phyloP scores from a whole-genome alignment of 345 rosid genomes.

The Brassica carinata region DNA sequence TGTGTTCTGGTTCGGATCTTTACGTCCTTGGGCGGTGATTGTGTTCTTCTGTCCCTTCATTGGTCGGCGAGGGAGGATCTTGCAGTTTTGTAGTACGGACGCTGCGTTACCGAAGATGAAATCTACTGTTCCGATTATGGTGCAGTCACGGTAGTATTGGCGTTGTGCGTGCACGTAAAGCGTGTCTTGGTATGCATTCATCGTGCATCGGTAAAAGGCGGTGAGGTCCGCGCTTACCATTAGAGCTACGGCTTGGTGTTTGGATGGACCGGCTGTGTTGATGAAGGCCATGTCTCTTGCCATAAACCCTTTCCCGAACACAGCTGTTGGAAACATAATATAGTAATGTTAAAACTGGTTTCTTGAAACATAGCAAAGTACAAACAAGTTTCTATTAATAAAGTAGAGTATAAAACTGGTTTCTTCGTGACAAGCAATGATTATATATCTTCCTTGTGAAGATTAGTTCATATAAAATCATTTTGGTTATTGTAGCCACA shows the following conservation, averaged over 20 bases:
- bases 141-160: conserved; percentile 75
- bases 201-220: conserved; percentile 64
- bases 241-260: conserved; percentile 88
- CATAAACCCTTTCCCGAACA: conserved; percentile 69
- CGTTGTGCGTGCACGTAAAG: conserved; percentile 76
- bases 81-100: conserved; percentile 64
- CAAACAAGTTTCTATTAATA: conserved; percentile 1
- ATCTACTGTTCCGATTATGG: conserved; percentile 70
- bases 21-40: conserved; percentile 71
- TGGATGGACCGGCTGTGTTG: conserved; percentile 75
- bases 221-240: conserved; percentile 64
- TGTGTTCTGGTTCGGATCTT: conserved; percentile 77
- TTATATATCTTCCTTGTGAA: neutral
- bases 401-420: neutral
- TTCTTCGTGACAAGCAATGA: conserved; percentile 1
- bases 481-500: neutral
- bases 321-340: conserved; percentile 48
- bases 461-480: neutral
- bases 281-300: conserved; percentile 67
- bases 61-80: conserved; percentile 61
- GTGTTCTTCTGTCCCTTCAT: conserved; percentile 66
- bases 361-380: neutral
- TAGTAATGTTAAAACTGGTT: neutral
- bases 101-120: conserved; percentile 92
- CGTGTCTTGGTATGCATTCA: conserved; percentile 78